These are phyloP conservation scores for Marchantia paleacea DNA, from an alignment of 225 moss, liverwort and hornwort genomes.

Conservation along the genomic window DNA sequence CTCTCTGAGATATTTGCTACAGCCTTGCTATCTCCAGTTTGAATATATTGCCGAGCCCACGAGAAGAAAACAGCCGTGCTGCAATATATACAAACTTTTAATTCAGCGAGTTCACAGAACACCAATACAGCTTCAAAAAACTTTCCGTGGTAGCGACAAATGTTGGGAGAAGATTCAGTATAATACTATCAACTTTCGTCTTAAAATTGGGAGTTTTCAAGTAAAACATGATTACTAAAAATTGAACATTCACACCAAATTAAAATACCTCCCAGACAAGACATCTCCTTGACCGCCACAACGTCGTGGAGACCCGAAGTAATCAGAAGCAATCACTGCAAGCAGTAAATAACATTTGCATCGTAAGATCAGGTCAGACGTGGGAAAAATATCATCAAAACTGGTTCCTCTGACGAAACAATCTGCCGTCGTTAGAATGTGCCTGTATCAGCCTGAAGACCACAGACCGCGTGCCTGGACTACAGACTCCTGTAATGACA, in stretches of 20 bases:
- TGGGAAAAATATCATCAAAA: no score
- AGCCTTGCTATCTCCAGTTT: constrained; percentile 44
- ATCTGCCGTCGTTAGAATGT: no score
- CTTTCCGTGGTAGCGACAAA: no score
- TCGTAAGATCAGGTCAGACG: neutral
- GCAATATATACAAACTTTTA: constrained; percentile 18
- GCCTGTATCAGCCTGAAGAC: no score
- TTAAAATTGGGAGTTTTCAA: neutral
- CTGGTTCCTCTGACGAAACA: no score
- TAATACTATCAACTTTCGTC: neutral
- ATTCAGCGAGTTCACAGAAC: neutral
- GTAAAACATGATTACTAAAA: neutral
- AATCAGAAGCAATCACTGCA: constrained; percentile 69
- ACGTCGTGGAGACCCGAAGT: constrained; percentile 90
- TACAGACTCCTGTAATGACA: no score
- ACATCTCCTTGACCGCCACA: constrained; percentile 99
- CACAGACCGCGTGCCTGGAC: no score
- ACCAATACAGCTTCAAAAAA: neutral
- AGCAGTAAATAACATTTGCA: neutral
- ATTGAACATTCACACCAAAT: neutral
- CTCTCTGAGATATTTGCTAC: constrained; percentile 26
- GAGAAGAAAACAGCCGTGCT: constrained; percentile 85
- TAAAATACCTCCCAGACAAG: constrained; percentile 76
- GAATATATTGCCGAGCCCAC: constrained; percentile 64
- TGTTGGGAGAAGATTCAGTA: neutral